These are phyloP conservation scores for Kwoniella sp. DNA, from an alignment of 768 basidiomycete genomes.

Conservation along the genomic window DNA sequence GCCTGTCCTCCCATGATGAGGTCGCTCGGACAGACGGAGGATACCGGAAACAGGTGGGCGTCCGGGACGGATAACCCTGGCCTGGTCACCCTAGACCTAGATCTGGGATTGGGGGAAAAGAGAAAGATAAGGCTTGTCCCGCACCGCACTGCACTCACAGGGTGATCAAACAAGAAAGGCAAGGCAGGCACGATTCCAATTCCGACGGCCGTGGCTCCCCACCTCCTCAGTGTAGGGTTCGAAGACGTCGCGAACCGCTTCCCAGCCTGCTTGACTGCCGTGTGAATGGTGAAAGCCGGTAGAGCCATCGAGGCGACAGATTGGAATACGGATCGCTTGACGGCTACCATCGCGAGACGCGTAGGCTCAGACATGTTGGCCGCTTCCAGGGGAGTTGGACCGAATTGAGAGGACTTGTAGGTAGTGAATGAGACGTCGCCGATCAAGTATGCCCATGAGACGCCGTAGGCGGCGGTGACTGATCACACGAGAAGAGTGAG, in stretches of 20 bases:
- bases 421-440: conserved; percentile 57
- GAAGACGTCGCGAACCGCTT: conserved; percentile 50
- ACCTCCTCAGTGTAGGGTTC: conserved; percentile 46
- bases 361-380: conserved; percentile 54
- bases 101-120: neutral
- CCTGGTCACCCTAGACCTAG: neutral
- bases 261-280: conserved; percentile 50
- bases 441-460: conserved; percentile 56
- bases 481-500: neutral
- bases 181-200: conserved; percentile 53
- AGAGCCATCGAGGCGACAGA: conserved; percentile 56
- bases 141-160: conserved; percentile 47
- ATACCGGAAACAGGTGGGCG: neutral
- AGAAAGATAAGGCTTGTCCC: neutral
- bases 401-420: conserved; percentile 55
- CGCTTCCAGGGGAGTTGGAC: conserved; percentile 55
- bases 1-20: neutral
- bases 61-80: neutral
- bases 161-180: conserved; percentile 56
- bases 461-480: conserved; percentile 54
- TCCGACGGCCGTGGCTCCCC: conserved; percentile 55
- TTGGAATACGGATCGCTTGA: conserved; percentile 56
- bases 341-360: conserved; percentile 50
- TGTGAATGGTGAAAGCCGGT: conserved; percentile 57
- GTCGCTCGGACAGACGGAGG: neutral